A percentile compares a stretch with the other conserved stretches of the same genome.
Conservation (phyloP, 306 rosid species). For the Prosopis cineraria region DNA sequence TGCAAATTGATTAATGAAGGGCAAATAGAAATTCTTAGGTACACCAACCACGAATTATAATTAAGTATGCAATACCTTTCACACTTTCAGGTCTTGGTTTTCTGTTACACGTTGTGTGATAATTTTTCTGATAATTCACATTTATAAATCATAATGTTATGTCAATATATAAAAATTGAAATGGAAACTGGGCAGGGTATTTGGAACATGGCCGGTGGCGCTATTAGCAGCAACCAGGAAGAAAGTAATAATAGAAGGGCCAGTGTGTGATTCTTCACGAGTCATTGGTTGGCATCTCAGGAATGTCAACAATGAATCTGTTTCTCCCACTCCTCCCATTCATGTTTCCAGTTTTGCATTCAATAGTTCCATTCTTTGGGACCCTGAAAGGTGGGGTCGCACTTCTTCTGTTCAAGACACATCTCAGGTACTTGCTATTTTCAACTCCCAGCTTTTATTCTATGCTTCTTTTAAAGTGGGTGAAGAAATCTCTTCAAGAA, state of each 20-base stretch:
- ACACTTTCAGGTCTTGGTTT: neutral
- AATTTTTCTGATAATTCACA: neutral
- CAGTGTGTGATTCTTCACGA: conserved; percentile 88
- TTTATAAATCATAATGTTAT: neutral
- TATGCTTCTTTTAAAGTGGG: too few species aligned
- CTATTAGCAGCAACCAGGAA: conserved; percentile 59
- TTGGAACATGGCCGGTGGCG: conserved; percentile 97
- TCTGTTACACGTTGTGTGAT: neutral
- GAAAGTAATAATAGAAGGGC: conserved; percentile 85
- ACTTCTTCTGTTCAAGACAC: conserved; percentile 85
- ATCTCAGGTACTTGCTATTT: conserved; percentile 64
- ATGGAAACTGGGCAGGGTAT: conserved; percentile 54
- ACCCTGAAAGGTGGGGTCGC: conserved; percentile 98
- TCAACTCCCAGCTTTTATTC: neutral
- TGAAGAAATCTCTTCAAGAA: too few species aligned
- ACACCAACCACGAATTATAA: neutral
- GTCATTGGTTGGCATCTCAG: conserved; percentile 92
- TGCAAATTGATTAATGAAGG: neutral
- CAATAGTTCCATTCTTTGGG: conserved; percentile 97
- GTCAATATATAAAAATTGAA: neutral
- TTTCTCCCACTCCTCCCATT: conserved; percentile 54
- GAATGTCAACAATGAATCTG: conserved; percentile 68
- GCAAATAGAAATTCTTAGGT: conserved; percentile 3
- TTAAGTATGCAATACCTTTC: neutral
- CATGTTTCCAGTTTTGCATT: conserved; percentile 90